Base-by-base conservation (phyloP, 2,329 filamentous ascomycete species). In the Thelonectria rubi region DNA sequence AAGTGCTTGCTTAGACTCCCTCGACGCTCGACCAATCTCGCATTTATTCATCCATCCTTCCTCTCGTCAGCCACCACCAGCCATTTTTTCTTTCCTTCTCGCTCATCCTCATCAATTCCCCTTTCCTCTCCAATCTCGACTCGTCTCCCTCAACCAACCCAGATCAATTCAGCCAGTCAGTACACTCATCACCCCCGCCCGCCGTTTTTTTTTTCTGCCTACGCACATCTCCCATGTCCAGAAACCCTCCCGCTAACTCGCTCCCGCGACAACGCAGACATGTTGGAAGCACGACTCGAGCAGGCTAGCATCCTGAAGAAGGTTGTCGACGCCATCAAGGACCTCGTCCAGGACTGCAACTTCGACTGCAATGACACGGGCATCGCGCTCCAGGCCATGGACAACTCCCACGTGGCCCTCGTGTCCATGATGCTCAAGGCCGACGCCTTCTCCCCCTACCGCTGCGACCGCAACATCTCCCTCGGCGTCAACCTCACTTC, bases 341-440 rank as follows among this genome's bases (percentile, higher is more conserved):
- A 99, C 75, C 89, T 99, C 53, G 95, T 99, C 55, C 95, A 98
- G 81, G 95, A 99, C 83, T 99, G 95, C 89, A 99, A 99, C 83
- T 99, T 99, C 83, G 95, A 99, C 86, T 99, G 96, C 91, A 99
- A 98, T 91, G 96, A 99, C 86, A 94, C 93, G 57, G 95, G 95
- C 65, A 95, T 99, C 75, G 94, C 94, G 53, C 91, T 99, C 58
- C 95, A 99, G 82, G 95, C 95, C 75, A 99, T 99, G 96, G 95
- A 99, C 85, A 99, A 98, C 88, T 98, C 94, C 52, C 95, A 99
- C 82, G 95, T 99, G 73, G 95, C 95, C 65, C 92, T 99, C 57
- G 95, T 99, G 55, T 97, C 95, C 69, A 99, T 99, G 95, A 89
- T 97, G 86, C 91, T 99, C 78, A 95, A 95, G 83, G 91, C 94